Percentiles rank a stretch among this genome's conserved stretches.
Conservation (phyloP, 495 filamentous ascomycete genomes). For the Coniosporium apollinis region DNA sequence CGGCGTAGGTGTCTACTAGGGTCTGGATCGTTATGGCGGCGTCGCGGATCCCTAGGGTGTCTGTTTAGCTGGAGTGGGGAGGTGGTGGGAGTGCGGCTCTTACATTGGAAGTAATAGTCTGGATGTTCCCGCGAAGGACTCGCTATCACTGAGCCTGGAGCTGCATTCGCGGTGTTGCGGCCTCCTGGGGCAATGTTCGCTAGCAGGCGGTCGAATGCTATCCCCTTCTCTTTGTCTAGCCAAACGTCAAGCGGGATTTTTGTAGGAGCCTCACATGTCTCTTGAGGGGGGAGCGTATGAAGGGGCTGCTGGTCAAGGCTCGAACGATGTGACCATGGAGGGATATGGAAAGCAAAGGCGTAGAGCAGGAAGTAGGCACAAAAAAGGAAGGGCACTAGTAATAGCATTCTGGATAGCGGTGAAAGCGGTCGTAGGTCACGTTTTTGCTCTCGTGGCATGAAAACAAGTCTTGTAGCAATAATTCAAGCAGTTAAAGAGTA, state of each 20-base stretch:
- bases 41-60: slow-evolving; percentile 17
- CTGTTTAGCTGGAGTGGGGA: not conserved
- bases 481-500: not conserved
- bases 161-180: slow-evolving; percentile 9
- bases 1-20: slow-evolving; percentile 16
- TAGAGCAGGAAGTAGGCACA: slow-evolving; percentile 8
- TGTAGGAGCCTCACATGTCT: not conserved
- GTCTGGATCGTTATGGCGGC: slow-evolving; percentile 19
- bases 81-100: not conserved
- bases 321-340: slow-evolving; percentile 1
- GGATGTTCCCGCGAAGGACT: slow-evolving; percentile 18
- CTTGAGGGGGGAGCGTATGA: slow-evolving; percentile 3
- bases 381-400: slow-evolving; percentile 7
- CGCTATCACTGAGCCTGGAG: slow-evolving; percentile 15
- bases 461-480: not conserved
- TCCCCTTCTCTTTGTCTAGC: slow-evolving; percentile 15
- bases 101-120: slow-evolving; percentile 22
- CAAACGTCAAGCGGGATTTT: slow-evolving; percentile 16
- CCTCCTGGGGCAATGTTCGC: slow-evolving; percentile 19
- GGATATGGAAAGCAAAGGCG: slow-evolving; percentile 8
- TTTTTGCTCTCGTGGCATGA: not conserved
- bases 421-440: not conserved
- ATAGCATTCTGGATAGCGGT: slow-evolving; percentile 15
- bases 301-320: not conserved
- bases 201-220: slow-evolving; percentile 16